These are phyloP conservation scores for Cercis canadensis DNA, from an alignment of 306 rosid genomes.

Conservation along the genomic window DNA sequence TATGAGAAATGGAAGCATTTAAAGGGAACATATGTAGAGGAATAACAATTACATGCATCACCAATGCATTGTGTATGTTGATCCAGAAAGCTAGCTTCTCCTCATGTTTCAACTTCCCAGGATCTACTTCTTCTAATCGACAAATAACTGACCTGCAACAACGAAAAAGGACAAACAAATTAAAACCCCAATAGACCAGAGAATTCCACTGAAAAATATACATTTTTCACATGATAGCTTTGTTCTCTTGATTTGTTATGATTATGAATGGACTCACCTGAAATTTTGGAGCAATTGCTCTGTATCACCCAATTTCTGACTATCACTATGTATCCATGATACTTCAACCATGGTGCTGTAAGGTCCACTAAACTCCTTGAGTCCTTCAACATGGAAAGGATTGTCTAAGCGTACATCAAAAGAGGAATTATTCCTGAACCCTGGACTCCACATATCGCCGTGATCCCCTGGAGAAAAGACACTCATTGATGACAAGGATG, in stretches of 20 bases:
- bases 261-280: conserved; percentile 55
- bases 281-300: conserved; percentile 84
- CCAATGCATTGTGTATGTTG: conserved; percentile 90
- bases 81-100: conserved; percentile 99
- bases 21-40: conserved; percentile 12
- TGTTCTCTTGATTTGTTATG: conserved; percentile 1
- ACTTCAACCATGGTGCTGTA: conserved; percentile 99
- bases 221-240: conserved; percentile 19
- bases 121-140: conserved; percentile 81
- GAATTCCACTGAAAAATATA: not conserved
- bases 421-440: conserved; percentile 68
- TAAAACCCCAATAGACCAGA: conserved; percentile 14
- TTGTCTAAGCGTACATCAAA: conserved; percentile 81
- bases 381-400: conserved; percentile 90
- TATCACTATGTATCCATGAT: conserved; percentile 83
- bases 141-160: conserved; percentile 74
- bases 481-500: conserved; percentile 77
- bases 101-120: conserved; percentile 72
- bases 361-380: conserved; percentile 95
- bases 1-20: conserved; percentile 27
- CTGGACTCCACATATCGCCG: conserved; percentile 85
- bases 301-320: conserved; percentile 67
- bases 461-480: conserved; percentile 81
- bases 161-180: conserved; percentile 30
- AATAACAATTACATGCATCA: conserved; percentile 85